A percentile compares a stretch with the other conserved stretches of the same genome.
Evolutionary conservation across 805 yeast species (phyloP).

Genomic region (Metschnikowia santaceciliae): DNA sequence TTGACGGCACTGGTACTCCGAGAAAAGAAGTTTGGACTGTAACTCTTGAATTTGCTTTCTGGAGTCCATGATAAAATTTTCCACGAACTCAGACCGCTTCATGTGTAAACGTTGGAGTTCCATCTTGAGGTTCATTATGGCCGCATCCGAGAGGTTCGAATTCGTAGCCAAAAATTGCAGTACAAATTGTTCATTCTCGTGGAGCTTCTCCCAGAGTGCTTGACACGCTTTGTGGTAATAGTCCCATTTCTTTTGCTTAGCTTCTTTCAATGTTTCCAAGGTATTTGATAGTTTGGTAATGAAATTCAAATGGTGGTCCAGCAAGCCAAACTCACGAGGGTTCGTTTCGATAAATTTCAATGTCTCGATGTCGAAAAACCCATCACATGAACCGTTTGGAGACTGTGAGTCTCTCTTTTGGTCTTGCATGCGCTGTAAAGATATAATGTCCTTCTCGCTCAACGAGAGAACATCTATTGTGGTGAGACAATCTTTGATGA

Average conservation of each 20-base stretch:
- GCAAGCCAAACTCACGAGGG: slow-evolving; percentile 39
- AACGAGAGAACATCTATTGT: slow-evolving; percentile 27
- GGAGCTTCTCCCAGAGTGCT: slow-evolving; percentile 54
- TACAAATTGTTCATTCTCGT: slow-evolving; percentile 41
- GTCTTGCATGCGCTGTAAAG: slow-evolving; percentile 29
- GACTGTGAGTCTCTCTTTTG: slow-evolving; percentile 1
- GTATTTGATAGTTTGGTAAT: slow-evolving; percentile 28
- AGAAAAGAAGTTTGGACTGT: slow-evolving; percentile 62
- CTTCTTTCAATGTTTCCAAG: slow-evolving; percentile 29
- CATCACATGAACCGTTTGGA: slow-evolving; percentile 21
- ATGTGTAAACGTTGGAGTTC: slow-evolving; percentile 57
- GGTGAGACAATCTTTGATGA: slow-evolving; percentile 24
- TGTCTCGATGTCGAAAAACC: slow-evolving; percentile 36
- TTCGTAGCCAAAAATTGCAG: slow-evolving; percentile 44
- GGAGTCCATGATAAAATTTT: slow-evolving; percentile 61
- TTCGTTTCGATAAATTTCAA: slow-evolving; percentile 31
- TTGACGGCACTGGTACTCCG: slow-evolving; percentile 44
- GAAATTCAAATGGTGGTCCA: slow-evolving; percentile 31
- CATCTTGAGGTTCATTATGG: slow-evolving; percentile 47
- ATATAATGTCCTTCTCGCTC: slow-evolving; percentile 29
- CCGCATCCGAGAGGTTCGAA: slow-evolving; percentile 42
- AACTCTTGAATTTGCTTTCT: slow-evolving; percentile 53
- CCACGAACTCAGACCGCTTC: slow-evolving; percentile 61
- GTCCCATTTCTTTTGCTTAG: slow-evolving; percentile 35
- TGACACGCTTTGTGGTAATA: slow-evolving; percentile 39